Evolutionary conservation across 805 yeast genomes (phyloP).

Genomic region (Candida tammaniensis): DNA sequence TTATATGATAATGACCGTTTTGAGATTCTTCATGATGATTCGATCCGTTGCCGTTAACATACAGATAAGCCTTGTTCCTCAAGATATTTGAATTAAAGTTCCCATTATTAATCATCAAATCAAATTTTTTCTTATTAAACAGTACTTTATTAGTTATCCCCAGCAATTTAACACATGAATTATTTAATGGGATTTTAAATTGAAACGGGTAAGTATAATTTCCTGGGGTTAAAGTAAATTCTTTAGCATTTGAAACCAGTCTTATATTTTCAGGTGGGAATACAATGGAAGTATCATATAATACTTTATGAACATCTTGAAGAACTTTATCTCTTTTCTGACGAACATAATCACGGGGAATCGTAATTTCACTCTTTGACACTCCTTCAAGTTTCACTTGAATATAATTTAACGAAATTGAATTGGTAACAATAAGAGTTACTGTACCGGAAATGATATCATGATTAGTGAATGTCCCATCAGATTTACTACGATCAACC

Average conservation of each 20-base stretch:
- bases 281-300: conserved; percentile 48
- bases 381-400: conserved; percentile 54
- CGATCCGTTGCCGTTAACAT: conserved; percentile 1
- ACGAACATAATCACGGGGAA: conserved; percentile 18
- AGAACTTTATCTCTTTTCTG: conserved; percentile 18
- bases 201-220: conserved; percentile 49
- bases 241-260: conserved; percentile 40
- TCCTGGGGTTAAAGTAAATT: conserved; percentile 50
- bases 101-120: conserved; percentile 32
- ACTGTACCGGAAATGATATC: conserved; percentile 45
- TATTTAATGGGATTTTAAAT: conserved; percentile 42
- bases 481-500: conserved; percentile 29
- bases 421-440: conserved; percentile 33
- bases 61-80: conserved; percentile 18
- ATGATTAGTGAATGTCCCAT: conserved; percentile 47
- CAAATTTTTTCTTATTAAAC: conserved; percentile 28
- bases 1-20: conserved; percentile 21
- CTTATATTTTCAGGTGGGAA: conserved; percentile 53
- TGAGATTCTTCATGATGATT: background rate
- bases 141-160: conserved; percentile 27
- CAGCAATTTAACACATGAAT: conserved; percentile 34
- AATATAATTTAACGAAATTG: conserved; percentile 44
- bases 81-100: conserved; percentile 20
- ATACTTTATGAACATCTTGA: conserved; percentile 42
- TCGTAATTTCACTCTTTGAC: conserved; percentile 33